A percentile compares a stretch with the other conserved stretches of the same genome.
These are phyloP conservation scores for Nicotiana obtusifolia DNA, from an alignment of 257 asterid species.

Conservation along the genomic window DNA sequence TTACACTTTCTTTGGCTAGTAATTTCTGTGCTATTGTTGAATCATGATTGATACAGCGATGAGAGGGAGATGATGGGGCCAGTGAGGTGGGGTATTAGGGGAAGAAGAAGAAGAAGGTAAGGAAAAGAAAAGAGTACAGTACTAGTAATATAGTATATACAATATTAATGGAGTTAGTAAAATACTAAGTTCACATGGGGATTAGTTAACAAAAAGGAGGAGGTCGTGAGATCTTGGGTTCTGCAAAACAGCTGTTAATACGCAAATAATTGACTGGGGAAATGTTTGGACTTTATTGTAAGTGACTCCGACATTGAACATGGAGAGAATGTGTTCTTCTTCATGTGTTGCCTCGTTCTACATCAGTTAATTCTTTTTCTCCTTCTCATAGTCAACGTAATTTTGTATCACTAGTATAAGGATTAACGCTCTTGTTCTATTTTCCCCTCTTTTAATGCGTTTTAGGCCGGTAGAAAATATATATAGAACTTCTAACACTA, in stretches of 20 bases:
- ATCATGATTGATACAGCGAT: slow-evolving; percentile 10
- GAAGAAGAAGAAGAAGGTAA: slow-evolving; percentile 11
- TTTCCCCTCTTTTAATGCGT: background rate
- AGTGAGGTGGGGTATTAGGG: slow-evolving; percentile 22
- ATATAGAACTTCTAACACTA: background rate
- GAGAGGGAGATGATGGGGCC: slow-evolving; percentile 23
- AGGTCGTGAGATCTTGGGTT: slow-evolving; percentile 71
- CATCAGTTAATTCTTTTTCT: background rate
- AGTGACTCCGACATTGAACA: slow-evolving; percentile 60
- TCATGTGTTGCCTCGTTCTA: slow-evolving; percentile 5
- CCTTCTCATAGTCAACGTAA: slow-evolving; percentile 30
- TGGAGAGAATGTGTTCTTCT: slow-evolving; percentile 61
- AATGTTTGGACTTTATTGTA: slow-evolving; percentile 48
- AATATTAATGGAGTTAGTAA: slow-evolving; percentile 9
- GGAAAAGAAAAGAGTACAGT: slow-evolving; percentile 14
- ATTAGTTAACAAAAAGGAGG: slow-evolving; percentile 19
- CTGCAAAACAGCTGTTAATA: slow-evolving; percentile 47
- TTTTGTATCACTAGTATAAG: background rate
- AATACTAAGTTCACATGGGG: slow-evolving; percentile 14
- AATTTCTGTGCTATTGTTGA: background rate
- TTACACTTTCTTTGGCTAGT: background rate
- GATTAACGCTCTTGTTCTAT: slow-evolving; percentile 7
- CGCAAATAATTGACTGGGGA: slow-evolving; percentile 28
- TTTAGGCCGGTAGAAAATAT: background rate
- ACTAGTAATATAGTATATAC: background rate